These are phyloP conservation scores for Trametes villosa DNA, from an alignment of 768 basidiomycete genomes.

Conservation along the genomic window DNA sequence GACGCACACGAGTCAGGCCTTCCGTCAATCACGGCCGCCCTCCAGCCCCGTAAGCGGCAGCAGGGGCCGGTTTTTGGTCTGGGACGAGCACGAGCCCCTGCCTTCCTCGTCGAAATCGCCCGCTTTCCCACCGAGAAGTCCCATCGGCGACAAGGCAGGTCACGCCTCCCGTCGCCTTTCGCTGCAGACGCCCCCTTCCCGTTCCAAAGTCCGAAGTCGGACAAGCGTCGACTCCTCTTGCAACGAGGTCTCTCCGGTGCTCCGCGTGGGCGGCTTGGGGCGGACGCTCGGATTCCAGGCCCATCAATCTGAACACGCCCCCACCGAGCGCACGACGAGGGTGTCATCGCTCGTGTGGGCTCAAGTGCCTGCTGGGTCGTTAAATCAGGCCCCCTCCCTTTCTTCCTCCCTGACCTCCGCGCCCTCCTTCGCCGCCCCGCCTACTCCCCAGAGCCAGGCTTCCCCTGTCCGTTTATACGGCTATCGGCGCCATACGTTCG, in stretches of 20 bases:
- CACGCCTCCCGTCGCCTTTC: constrained; percentile 16
- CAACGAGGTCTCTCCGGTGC: constrained; percentile 25
- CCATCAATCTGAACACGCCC: constrained; percentile 33
- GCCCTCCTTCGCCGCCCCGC: constrained; percentile 21
- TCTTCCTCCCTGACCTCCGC: constrained; percentile 29
- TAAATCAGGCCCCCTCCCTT: constrained; percentile 26
- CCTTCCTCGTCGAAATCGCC: constrained; percentile 21
- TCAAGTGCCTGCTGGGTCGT: constrained; percentile 27
- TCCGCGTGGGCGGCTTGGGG: constrained; percentile 21
- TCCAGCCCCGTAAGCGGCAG: constrained; percentile 20
- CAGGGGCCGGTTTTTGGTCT: constrained; percentile 13
- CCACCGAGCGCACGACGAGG: constrained; percentile 18
- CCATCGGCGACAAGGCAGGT: constrained; percentile 7
- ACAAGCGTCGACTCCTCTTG: constrained; percentile 25
- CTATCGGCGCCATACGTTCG: constrained; percentile 12
- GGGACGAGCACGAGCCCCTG: constrained; percentile 11
- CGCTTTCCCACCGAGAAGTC: constrained; percentile 18
- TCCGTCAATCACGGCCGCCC: constrained; percentile 6
- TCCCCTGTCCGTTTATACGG: constrained; percentile 5
- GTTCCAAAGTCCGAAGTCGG: constrained; percentile 23
- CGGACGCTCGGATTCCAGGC: constrained; percentile 24
- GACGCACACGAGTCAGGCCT: constrained; percentile 15
- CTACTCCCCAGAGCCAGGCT: constrained; percentile 24
- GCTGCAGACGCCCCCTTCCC: constrained; percentile 20
- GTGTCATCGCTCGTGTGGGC: constrained; percentile 21